A percentile compares a stretch with the other conserved stretches of the same genome.
Evolutionary conservation across 179 eudicot genomes (phyloP).

Genomic region (Camellia oleifera): DNA sequence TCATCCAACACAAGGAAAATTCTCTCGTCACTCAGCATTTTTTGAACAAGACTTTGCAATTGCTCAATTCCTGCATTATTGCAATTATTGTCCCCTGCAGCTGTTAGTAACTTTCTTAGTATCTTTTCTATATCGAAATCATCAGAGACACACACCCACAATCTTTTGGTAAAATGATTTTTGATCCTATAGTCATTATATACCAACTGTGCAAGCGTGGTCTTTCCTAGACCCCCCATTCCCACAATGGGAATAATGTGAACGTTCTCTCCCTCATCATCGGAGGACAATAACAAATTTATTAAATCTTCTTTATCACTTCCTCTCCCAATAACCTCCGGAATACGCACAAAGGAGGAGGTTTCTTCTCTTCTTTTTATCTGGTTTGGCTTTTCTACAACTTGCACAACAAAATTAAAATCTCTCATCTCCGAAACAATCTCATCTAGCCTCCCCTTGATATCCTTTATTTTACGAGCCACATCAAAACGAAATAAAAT

Average conservation of each 20-base stretch:
- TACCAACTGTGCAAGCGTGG: conserved; percentile 26
- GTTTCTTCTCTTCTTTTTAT: background rate
- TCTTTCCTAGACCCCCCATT: conserved; percentile 25
- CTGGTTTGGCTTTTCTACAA: too few relatives aligned
- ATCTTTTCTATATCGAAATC: conserved; percentile 19
- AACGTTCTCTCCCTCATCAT: background rate
- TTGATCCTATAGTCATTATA: conserved; percentile 18
- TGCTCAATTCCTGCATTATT: conserved; percentile 15
- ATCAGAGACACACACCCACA: conserved; percentile 31
- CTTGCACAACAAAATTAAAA: too few relatives aligned
- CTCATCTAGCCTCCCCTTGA: too few relatives aligned
- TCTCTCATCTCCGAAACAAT: too few relatives aligned
- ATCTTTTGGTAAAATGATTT: background rate
- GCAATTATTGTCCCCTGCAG: conserved; percentile 1
- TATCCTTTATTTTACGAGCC: too few relatives aligned
- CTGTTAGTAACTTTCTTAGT: background rate
- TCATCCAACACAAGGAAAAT: conserved; percentile 33
- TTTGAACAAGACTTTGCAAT: conserved; percentile 19
- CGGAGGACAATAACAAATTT: background rate
- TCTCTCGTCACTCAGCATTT: conserved; percentile 22
- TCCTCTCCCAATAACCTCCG: conserved; percentile 23
- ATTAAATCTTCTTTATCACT: conserved; percentile 16
- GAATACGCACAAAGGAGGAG: background rate
- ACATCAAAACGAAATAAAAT: too few relatives aligned
- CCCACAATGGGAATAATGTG: conserved; percentile 13